Conservation (phyloP, 2,329 filamentous ascomycete genomes). For the Aspergillus fischeri region DNA sequence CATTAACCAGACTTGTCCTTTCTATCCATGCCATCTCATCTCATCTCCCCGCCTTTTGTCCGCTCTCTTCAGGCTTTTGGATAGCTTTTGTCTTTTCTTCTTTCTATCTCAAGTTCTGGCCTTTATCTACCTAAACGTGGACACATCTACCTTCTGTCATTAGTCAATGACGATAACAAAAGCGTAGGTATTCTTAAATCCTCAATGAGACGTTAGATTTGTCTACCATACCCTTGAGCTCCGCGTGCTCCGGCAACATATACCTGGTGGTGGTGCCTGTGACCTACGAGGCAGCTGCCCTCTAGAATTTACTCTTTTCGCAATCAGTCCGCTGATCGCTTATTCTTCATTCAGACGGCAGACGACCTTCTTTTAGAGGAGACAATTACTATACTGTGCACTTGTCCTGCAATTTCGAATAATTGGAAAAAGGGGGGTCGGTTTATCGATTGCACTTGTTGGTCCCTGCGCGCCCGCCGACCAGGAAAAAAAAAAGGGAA, state of each 20-base stretch:
- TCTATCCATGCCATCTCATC: not conserved
- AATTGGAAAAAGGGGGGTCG: slow-evolving; percentile 7
- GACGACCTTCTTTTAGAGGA: slow-evolving; percentile 1
- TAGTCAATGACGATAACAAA: not conserved
- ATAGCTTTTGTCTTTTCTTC: not conserved
- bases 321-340: slow-evolving; percentile 25
- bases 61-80: not conserved
- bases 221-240: not conserved
- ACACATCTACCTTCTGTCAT: not conserved
- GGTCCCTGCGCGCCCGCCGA: slow-evolving; percentile 1
- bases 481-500: slow-evolving; percentile 4
- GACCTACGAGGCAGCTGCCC: slow-evolving; percentile 33
- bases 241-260: not conserved
- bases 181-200: not conserved
- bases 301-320: slow-evolving; percentile 16
- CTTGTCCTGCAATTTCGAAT: not conserved
- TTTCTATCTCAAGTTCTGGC: not conserved
- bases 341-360: not conserved
- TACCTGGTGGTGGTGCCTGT: slow-evolving; percentile 28
- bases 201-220: not conserved
- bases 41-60: not conserved
- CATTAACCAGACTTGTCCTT: not conserved
- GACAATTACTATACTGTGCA: slow-evolving; percentile 6
- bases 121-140: not conserved
- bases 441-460: slow-evolving; percentile 10